phyloP scores from a whole-genome alignment of 495 filamentous ascomycete species.

The Neurospora africana region DNA sequence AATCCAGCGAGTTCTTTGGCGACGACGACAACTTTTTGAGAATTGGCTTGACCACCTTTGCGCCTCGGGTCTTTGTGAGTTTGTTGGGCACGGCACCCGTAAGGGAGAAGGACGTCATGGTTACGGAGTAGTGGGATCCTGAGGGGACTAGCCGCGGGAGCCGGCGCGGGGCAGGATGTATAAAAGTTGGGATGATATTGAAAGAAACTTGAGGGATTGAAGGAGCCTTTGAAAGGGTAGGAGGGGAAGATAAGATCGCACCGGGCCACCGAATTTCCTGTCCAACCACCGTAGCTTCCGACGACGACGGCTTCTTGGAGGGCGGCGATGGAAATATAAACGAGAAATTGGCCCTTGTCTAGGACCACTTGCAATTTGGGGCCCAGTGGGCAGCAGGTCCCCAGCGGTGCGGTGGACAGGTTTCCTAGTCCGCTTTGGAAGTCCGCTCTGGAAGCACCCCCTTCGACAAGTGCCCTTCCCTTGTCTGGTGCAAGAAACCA shows the following conservation, averaged over 20 bases:
- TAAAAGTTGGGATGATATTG: constrained; percentile 11
- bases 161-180: neutral
- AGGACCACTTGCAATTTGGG: neutral
- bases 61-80: constrained; percentile 30
- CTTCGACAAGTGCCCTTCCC: neutral
- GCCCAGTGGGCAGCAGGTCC: neutral
- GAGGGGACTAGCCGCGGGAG: neutral
- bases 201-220: neutral
- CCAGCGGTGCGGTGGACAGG: neutral
- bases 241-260: neutral
- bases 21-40: constrained; percentile 42
- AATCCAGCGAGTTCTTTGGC: constrained; percentile 43
- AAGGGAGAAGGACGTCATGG: constrained; percentile 30
- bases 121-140: neutral
- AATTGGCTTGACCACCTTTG: constrained; percentile 41
- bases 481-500: neutral
- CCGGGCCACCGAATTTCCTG: neutral
- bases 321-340: constrained; percentile 1
- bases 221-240: neutral
- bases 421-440: neutral
- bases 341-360: neutral
- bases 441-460: neutral
- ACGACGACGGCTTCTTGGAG: neutral
- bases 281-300: neutral
- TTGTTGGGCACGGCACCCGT: constrained; percentile 23